A percentile compares a stretch with the other conserved stretches of the same genome.
phyloP scores from a whole-genome alignment of 352 stramenopile species.

The Phytophthora parvispora region DNA sequence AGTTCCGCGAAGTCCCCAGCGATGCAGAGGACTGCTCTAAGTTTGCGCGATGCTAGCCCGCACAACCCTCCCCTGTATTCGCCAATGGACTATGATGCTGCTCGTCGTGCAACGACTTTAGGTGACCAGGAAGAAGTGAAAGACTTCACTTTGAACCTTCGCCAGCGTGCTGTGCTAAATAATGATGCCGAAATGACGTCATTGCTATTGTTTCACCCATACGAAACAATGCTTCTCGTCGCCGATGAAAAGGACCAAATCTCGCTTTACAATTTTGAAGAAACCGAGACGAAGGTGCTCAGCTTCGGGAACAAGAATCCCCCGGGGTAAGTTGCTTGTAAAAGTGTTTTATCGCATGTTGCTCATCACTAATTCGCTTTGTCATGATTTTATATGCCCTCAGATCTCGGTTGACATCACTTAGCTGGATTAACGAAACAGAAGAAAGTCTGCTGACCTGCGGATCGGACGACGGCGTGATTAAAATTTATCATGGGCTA shows the following conservation, averaged over 20 bases:
- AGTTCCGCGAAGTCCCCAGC: slow-evolving; percentile 21
- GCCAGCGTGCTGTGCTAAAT: slow-evolving; percentile 94
- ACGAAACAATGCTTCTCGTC: slow-evolving; percentile 95
- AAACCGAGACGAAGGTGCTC: slow-evolving; percentile 84
- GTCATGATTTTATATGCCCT: slow-evolving; percentile 1
- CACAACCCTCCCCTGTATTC: slow-evolving; percentile 38
- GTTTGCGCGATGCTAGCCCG: slow-evolving; percentile 15
- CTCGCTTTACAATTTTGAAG: slow-evolving; percentile 97
- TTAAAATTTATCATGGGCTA: slow-evolving; percentile 96
- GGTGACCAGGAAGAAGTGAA: slow-evolving; percentile 76
- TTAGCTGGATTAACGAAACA: slow-evolving; percentile 98
- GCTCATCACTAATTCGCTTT: slow-evolving; percentile 10
- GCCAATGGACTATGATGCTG: slow-evolving; percentile 39
- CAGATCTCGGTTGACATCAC: slow-evolving; percentile 93
- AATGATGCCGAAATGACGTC: slow-evolving; percentile 96
- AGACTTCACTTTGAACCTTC: slow-evolving; percentile 88
- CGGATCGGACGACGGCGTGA: slow-evolving; percentile 97
- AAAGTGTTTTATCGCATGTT: slow-evolving; percentile 2
- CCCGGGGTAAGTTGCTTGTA: slow-evolving; percentile 58
- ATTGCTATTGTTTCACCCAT: slow-evolving; percentile 97
- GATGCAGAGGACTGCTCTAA: slow-evolving; percentile 5
- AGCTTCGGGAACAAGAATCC: slow-evolving; percentile 91
- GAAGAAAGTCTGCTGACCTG: slow-evolving; percentile 95
- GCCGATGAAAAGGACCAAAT: slow-evolving; percentile 96
- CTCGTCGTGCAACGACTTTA: slow-evolving; percentile 25